A percentile compares a stretch with the other conserved stretches of the same genome.
These are phyloP conservation scores for Scutellaria barbata DNA, from an alignment of 257 asterid genomes.

Conservation along the genomic window DNA sequence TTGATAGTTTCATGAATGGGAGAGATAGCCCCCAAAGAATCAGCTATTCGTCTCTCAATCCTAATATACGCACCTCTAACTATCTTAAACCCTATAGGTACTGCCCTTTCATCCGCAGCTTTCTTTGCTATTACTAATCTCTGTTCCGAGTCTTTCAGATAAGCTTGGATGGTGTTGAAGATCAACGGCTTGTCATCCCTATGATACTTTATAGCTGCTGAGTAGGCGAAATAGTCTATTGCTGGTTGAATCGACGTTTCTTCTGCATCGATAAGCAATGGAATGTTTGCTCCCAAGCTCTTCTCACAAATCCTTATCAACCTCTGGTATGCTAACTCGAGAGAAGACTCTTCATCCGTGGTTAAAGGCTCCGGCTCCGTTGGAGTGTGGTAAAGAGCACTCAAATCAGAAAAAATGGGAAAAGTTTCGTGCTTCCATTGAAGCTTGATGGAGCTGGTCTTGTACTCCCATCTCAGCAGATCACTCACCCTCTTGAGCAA, in stretches of 20 bases:
- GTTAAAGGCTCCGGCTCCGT: conserved; percentile 56
- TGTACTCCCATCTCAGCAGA: conserved; percentile 73
- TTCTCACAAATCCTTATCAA: conserved; percentile 49
- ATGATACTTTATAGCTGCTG: conserved; percentile 49
- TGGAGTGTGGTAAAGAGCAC: conserved; percentile 77
- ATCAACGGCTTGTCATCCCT: conserved; percentile 54
- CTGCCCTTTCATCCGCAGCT: conserved; percentile 60
- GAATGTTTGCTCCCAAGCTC: conserved; percentile 44
- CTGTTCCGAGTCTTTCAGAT: conserved; percentile 69
- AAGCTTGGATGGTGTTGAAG: conserved; percentile 81
- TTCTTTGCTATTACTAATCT: conserved; percentile 56
- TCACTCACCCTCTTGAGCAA: conserved; percentile 80
- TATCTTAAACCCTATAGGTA: conserved; percentile 73
- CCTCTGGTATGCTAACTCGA: conserved; percentile 52
- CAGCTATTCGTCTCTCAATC: conserved; percentile 54
- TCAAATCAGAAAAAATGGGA: conserved; percentile 63
- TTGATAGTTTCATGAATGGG: conserved; percentile 64
- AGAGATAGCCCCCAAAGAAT: conserved; percentile 46
- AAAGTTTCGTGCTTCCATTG: conserved; percentile 75
- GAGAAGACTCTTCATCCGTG: conserved; percentile 60
- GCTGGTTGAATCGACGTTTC: conserved; percentile 77
- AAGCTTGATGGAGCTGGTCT: conserved; percentile 51
- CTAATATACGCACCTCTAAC: conserved; percentile 90
- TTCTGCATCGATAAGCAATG: conserved; percentile 89
- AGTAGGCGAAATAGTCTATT: conserved; percentile 76